Evolutionary conservation across 371 early-diverging fungal genomes (phyloP).

Genomic region (Mucor piriformis): DNA sequence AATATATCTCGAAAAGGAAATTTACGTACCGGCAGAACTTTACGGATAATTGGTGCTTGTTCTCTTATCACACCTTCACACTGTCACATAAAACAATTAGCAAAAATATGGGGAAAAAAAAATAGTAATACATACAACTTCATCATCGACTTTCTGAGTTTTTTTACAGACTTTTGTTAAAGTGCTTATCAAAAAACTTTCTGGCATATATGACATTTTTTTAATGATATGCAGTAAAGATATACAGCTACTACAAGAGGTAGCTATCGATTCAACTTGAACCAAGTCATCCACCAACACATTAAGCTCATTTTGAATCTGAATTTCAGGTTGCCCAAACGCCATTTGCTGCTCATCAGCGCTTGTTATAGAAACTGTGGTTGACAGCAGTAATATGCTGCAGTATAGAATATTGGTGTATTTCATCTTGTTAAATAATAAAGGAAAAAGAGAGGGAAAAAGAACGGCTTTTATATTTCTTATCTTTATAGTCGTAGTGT

Average conservation of each 20-base stretch:
- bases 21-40: constrained; percentile 36
- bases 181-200: constrained; percentile 29
- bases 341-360: constrained; percentile 10
- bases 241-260: constrained; percentile 23
- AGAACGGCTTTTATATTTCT: neutral
- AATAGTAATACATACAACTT: constrained; percentile 35
- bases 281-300: constrained; percentile 4
- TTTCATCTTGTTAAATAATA: neutral
- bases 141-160: constrained; percentile 33
- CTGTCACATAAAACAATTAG: constrained; percentile 14
- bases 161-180: constrained; percentile 39
- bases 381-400: neutral
- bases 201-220: constrained; percentile 25
- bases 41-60: constrained; percentile 49
- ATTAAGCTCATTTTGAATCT: constrained; percentile 16
- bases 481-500: neutral
- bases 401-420: neutral
- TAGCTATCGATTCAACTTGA: constrained; percentile 5
- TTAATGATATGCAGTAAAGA: constrained; percentile 19
- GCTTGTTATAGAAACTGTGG: neutral
- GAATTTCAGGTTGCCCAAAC: constrained; percentile 9
- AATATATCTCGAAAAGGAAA: neutral
- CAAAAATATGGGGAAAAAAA: no score
- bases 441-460: neutral
- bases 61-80: constrained; percentile 54